Evolutionary conservation across 2,329 filamentous ascomycete genomes (phyloP), one percentile per base, ranked within the genome.

Genomic region (Fusarium metavorans): DNA sequence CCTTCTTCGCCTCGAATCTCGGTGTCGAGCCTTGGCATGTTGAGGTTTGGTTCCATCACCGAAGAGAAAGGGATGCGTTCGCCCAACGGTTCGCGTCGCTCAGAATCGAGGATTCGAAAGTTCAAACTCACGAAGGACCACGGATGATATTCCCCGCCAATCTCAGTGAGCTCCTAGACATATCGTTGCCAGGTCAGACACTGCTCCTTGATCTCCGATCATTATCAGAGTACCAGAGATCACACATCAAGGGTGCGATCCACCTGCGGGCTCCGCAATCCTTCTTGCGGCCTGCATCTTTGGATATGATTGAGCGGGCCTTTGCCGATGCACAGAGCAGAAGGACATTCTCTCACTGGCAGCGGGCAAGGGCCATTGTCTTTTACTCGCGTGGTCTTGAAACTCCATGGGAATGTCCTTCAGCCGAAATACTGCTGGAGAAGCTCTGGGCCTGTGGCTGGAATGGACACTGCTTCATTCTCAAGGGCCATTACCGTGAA

Each of bases 401-500:
- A 63, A 86, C 83, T 56, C 76, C 84, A 1, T 87, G 86, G 84
- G 87, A 89, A 67, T 88, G 87, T 43, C 88, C 88, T 1, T 78
- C 85, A 3, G 87, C 88, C 4, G 83, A 85, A 16, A 79, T 84
- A 0, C 75, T 90, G 3, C 78, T 84, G 23, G 78, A 83, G 43
- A 88, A 87, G 68, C 82, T 90, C 62, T 84, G 81, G 59, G 77
- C 78, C 18, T 83, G 84, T 72, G 86, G 85, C 25, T 90, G 88
- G 88, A 70, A 73, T 1, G 88, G 88, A 2, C 84, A 85, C 45
- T 87, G 84, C 68, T 90, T 90, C 74, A 82, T 90, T 9, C 82
- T 90, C 37, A 89, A 89, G 75, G 88, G 88, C 0, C 87, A 88
- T 63, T 90, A 88, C 76, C 84, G 84, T 56, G 88, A 90, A 71